Conservation (phyloP, 371 early-diverging fungal species). For the Blastocladiella emersonii region DNA sequence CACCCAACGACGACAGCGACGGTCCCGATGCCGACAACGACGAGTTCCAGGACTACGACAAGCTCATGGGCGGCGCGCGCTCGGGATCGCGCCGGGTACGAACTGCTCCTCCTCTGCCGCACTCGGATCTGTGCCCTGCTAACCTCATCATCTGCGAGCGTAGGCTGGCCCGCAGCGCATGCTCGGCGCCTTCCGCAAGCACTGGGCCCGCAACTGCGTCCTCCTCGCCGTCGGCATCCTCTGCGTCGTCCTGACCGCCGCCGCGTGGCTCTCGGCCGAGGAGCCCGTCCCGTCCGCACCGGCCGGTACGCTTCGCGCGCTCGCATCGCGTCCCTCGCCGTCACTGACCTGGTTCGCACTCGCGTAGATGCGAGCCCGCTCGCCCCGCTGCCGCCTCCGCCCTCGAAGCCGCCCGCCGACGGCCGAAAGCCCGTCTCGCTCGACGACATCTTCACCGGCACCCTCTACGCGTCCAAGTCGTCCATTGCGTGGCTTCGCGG, state of each 20-base stretch:
- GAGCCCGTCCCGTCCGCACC: not conserved
- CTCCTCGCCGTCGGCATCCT: not conserved
- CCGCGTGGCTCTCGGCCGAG: not conserved
- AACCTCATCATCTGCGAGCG: not conserved
- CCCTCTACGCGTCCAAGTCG: not conserved
- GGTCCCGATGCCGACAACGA: not conserved
- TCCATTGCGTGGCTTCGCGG: not conserved
- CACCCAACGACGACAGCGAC: not conserved
- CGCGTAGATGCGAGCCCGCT: not conserved
- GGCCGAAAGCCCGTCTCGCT: not conserved
- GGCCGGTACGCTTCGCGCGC: too few species aligned
- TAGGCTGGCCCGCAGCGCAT: not conserved
- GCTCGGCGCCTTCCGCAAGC: not conserved
- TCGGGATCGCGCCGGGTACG: not conserved
- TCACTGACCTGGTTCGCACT: too few species aligned
- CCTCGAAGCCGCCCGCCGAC: not conserved
- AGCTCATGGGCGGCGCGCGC: not conserved
- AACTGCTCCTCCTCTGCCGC: too few species aligned
- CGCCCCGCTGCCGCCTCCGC: not conserved
- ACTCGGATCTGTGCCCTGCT: not conserved
- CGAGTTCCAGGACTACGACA: not conserved
- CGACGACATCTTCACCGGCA: conserved; percentile 1
- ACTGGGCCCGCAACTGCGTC: not conserved
- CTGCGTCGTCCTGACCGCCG: not conserved
- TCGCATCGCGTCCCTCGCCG: too few species aligned